Evolutionary conservation across 1,284 basidiomycete species (phyloP).

Genomic region (Sanghuangporus sanghuang): DNA sequence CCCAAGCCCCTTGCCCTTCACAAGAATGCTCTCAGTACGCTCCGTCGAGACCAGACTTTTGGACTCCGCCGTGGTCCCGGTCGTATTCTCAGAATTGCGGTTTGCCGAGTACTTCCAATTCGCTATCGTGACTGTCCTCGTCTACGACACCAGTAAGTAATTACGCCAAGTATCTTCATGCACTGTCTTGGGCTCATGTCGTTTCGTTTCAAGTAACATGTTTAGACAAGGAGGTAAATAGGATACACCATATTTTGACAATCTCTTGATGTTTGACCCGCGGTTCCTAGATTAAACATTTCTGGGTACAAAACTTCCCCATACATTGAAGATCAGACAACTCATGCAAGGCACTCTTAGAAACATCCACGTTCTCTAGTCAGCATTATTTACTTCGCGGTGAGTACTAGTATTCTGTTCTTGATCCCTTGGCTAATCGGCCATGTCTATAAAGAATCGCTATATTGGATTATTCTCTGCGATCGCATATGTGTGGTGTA

Average conservation of each 20-base stretch:
- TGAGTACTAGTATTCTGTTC: neutral
- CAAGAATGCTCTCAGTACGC: neutral
- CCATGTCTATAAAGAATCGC: neutral
- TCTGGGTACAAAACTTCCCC: neutral
- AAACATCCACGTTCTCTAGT: neutral
- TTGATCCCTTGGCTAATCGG: neutral
- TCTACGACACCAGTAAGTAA: neutral
- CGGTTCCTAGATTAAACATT: neutral
- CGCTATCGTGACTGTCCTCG: neutral
- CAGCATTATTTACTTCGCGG: constrained; percentile 1
- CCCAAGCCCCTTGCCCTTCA: too few species aligned
- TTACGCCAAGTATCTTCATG: neutral
- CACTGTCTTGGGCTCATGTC: neutral
- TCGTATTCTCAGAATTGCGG: neutral
- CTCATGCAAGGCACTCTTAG: neutral
- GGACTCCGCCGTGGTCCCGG: neutral
- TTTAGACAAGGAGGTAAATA: neutral
- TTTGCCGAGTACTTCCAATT: neutral
- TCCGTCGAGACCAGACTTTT: neutral
- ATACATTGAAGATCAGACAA: neutral
- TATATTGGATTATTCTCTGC: neutral
- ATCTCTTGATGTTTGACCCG: neutral
- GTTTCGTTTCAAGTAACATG: neutral
- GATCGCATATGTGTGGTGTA: neutral
- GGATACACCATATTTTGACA: neutral